Evolutionary conservation across 1,139 yeast genomes (phyloP).

Genomic region (Ogataea hybrid): DNA sequence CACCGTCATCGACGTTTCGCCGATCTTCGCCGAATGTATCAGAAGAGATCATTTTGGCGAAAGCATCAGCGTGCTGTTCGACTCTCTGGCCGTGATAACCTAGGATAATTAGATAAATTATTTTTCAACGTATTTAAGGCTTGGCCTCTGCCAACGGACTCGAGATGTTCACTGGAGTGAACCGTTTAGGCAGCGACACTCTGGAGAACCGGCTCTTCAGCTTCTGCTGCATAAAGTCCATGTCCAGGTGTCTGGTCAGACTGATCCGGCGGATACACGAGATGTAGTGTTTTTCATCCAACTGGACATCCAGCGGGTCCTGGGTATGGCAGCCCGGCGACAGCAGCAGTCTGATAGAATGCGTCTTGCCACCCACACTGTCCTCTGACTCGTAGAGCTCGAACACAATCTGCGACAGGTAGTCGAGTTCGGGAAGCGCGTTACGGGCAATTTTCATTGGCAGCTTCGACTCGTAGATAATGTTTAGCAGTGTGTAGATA

Average conservation of each 20-base stretch:
- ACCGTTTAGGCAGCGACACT: constrained; percentile 87
- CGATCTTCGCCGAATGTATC: constrained; percentile 96
- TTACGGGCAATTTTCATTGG: constrained; percentile 94
- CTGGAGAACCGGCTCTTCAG: constrained; percentile 80
- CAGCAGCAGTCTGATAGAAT: constrained; percentile 81
- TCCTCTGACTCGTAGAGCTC: constrained; percentile 85
- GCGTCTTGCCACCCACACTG: constrained; percentile 66
- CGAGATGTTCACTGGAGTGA: constrained; percentile 84
- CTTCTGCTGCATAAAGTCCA: constrained; percentile 83
- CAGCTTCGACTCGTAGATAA: constrained; percentile 88
- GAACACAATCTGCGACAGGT: constrained; percentile 90
- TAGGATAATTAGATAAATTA: constrained; percentile 19
- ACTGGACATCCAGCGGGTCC: constrained; percentile 93
- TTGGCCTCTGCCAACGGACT: constrained; percentile 38
- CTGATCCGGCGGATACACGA: constrained; percentile 92
- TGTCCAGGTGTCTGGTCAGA: constrained; percentile 88
- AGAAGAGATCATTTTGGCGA: constrained; percentile 99
- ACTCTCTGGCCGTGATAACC: constrained; percentile 71
- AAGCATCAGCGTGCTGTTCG: constrained; percentile 87
- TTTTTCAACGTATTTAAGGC: constrained; percentile 13
- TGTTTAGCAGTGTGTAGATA: constrained; percentile 87
- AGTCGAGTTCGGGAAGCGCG: constrained; percentile 94
- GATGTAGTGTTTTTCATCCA: constrained; percentile 94
- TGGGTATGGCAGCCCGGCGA: constrained; percentile 99
- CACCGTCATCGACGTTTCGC: constrained; percentile 87